Conservation (phyloP, 2,329 filamentous ascomycete genomes). For the Penicillium verrucosum region DNA sequence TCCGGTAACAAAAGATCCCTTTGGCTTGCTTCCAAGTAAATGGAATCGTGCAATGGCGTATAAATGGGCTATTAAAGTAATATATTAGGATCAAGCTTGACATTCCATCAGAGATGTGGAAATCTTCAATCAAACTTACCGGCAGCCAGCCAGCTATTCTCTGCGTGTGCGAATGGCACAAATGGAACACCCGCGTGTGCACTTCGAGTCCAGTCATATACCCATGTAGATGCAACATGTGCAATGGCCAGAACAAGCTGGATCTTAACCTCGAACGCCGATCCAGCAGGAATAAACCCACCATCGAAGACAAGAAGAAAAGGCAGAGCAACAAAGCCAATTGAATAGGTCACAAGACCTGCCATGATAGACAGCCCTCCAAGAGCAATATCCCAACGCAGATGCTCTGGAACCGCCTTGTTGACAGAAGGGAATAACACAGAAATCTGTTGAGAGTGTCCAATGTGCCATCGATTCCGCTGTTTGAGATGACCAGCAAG, state of each 20-base stretch:
- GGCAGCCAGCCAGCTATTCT: slow-evolving; percentile 29
- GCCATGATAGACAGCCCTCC: slow-evolving; percentile 24
- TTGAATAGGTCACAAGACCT: slow-evolving; percentile 13
- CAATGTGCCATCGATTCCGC: slow-evolving; percentile 39
- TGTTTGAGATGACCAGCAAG: slow-evolving; percentile 36
- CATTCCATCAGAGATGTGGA: neutral
- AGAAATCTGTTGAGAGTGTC: slow-evolving; percentile 27
- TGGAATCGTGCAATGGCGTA: slow-evolving; percentile 24
- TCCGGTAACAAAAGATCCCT: slow-evolving; percentile 32
- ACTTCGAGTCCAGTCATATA: slow-evolving; percentile 21
- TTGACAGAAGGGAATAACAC: slow-evolving; percentile 12
- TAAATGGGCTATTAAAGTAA: slow-evolving; percentile 19
- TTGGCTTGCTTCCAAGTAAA: slow-evolving; percentile 23
- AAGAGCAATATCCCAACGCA: slow-evolving; percentile 23
- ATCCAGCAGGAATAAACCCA: slow-evolving; percentile 13
- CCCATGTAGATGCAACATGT: slow-evolving; percentile 19
- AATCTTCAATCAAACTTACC: slow-evolving; percentile 14
- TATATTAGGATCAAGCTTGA: neutral
- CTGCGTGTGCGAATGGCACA: slow-evolving; percentile 25
- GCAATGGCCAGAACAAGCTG: slow-evolving; percentile 16
- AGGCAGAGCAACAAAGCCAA: slow-evolving; percentile 21
- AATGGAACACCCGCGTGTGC: slow-evolving; percentile 22
- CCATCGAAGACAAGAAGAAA: slow-evolving; percentile 17
- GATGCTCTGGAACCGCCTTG: slow-evolving; percentile 2
- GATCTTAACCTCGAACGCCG: slow-evolving; percentile 1